These are phyloP conservation scores for Bipolaris victoriae DNA, from an alignment of 2,329 filamentous ascomycete genomes.

Conservation along the genomic window DNA sequence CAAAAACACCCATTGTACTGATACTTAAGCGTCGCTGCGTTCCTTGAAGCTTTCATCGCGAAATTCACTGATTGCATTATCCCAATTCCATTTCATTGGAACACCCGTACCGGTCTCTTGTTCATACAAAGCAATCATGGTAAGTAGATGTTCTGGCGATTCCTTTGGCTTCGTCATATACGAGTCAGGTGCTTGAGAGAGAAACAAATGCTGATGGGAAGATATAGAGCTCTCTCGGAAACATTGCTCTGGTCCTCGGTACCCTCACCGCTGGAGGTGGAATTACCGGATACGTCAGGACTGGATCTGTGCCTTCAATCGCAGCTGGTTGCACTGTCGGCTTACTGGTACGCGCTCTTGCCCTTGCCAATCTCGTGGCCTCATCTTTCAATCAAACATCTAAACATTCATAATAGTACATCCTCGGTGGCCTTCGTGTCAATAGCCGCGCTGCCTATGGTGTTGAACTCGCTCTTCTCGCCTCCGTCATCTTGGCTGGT, in stretches of 20 bases:
- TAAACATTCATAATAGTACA: constrained; percentile 58
- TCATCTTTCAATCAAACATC: neutral
- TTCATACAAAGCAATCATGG: constrained; percentile 3
- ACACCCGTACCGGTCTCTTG: neutral
- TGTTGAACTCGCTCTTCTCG: constrained; percentile 85
- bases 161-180: neutral
- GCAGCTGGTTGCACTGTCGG: constrained; percentile 86
- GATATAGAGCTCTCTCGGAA: constrained; percentile 50
- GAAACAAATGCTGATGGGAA: constrained; percentile 11
- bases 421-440: constrained; percentile 80
- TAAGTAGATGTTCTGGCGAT: neutral
- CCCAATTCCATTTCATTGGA: neutral
- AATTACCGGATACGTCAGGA: constrained; percentile 82
- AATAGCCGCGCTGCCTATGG: constrained; percentile 78
- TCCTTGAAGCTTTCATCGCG: neutral
- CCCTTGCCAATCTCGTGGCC: neutral
- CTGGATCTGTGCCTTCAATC: constrained; percentile 84
- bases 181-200: constrained; percentile 7
- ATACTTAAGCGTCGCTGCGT: neutral
- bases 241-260: constrained; percentile 78
- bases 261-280: constrained; percentile 85
- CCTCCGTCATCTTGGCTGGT: constrained; percentile 82
- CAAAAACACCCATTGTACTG: constrained; percentile 21
- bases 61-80: neutral
- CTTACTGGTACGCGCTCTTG: constrained; percentile 56